Percentiles rank a stretch among this genome's conserved stretches.
These are phyloP conservation scores for Boletus rubescentipes DNA, from an alignment of 768 basidiomycete species.

Conservation along the genomic window DNA sequence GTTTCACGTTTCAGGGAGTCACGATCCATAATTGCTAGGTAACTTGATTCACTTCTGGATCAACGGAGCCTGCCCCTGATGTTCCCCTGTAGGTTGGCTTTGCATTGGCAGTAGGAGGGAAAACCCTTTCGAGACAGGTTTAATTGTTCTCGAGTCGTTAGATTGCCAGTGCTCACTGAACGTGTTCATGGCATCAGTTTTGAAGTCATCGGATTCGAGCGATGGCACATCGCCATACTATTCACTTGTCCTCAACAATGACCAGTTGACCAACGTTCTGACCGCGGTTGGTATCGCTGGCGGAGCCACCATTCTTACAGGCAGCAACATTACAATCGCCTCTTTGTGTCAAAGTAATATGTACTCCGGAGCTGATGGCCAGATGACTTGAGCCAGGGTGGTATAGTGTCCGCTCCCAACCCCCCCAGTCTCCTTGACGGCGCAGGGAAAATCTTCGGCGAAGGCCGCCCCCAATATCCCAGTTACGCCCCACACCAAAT, in stretches of 20 bases:
- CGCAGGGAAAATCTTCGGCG: slow-evolving; percentile 59
- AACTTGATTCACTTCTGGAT: neutral
- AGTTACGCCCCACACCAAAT: slow-evolving; percentile 57
- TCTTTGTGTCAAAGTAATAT: slow-evolving; percentile 51
- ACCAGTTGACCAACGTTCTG: slow-evolving; percentile 31
- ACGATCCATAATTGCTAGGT: slow-evolving; percentile 34
- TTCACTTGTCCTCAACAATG: slow-evolving; percentile 37
- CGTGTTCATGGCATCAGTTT: slow-evolving; percentile 26
- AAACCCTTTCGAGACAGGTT: slow-evolving; percentile 31
- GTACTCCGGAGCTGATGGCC: slow-evolving; percentile 49
- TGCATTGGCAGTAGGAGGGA: slow-evolving; percentile 25
- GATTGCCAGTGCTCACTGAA: neutral
- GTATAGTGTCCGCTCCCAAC: slow-evolving; percentile 47
- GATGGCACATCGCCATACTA: slow-evolving; percentile 25
- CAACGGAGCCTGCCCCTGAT: neutral
- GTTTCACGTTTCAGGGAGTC: slow-evolving; percentile 37
- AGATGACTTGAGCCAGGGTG: slow-evolving; percentile 48
- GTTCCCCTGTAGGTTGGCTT: slow-evolving; percentile 23
- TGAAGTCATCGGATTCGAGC: slow-evolving; percentile 23
- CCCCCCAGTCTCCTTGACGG: slow-evolving; percentile 53
- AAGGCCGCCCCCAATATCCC: slow-evolving; percentile 62
- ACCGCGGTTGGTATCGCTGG: slow-evolving; percentile 47
- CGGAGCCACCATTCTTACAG: slow-evolving; percentile 53
- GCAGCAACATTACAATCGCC: slow-evolving; percentile 45
- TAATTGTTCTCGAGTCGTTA: neutral